Evolutionary conservation across 2,329 filamentous ascomycete species (phyloP), one percentile per base, ranked within the genome.

Genomic region (Xylaria polymorpha): DNA sequence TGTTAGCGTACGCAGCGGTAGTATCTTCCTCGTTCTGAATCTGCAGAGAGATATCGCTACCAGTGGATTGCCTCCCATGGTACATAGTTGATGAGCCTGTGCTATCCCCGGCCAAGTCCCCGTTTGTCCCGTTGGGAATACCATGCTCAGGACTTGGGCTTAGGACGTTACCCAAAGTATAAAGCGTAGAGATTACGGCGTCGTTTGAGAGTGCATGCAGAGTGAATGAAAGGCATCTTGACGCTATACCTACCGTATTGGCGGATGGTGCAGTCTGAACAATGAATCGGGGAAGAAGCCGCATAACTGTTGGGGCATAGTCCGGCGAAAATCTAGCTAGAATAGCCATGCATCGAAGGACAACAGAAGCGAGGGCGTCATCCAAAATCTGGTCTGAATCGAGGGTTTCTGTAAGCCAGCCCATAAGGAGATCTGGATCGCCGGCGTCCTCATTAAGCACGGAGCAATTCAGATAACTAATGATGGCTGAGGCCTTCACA

Each of bases 101-200:
- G 61, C 81, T 81, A 74, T 82, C 81, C 58, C 77, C 70, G 67
- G 78, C 79, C 8, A 76, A 75, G 43, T 84, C 81, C 6, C 82
- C 83, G 69, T 85, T 86, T 43, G 80, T 73, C 4, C 86, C 86
- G 72, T 91, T 89, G 39, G 84, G 83, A 63, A 86, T 82, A 53
- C 81, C 83, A 50, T 84, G 82, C 66, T 87, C 88, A 15, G 85
- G 85, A 56, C 88, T 89, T 5, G 94, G 91, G 74, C 94, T 98
- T 15, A 99, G 85, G 4, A 97, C 92, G 78, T 99, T 99, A 22
- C 96, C 96, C n/a, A 99, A 86, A 0, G 94, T 96, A 81, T 99
- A 99, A 10, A 99, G 84, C 0, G 94, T 98, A 5, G 94, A 97
- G 73, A 99, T 98, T 43, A 97, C 88, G 43, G 94, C 91, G 83